phyloP scores from a whole-genome alignment of 495 filamentous ascomycete species.

The Podospora anserina region DNA sequence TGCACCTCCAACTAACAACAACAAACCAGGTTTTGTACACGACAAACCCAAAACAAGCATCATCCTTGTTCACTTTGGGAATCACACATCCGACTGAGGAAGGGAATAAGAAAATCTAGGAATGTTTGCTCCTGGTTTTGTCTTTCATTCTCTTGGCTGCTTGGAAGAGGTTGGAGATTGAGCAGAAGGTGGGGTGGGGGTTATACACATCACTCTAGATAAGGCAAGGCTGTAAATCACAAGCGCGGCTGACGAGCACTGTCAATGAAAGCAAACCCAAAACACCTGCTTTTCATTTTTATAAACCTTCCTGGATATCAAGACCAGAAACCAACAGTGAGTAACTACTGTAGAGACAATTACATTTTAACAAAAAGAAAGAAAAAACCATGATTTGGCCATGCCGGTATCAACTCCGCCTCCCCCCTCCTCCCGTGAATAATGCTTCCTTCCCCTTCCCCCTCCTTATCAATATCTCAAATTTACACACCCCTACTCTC shows the following conservation, averaged over 20 bases:
- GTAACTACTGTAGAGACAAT: neutral
- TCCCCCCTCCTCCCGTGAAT: neutral
- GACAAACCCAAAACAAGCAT: neutral
- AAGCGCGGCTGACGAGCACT: neutral
- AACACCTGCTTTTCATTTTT: conserved; percentile 7
- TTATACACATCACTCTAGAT: neutral
- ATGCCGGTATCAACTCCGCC: neutral
- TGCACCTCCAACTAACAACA: too few species aligned
- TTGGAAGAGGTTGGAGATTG: neutral
- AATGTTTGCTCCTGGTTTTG: neutral
- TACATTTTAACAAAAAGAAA: neutral
- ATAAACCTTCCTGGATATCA: neutral
- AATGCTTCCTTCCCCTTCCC: neutral
- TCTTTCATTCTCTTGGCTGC: neutral
- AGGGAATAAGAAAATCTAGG: neutral
- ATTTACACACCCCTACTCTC: conserved; percentile 5
- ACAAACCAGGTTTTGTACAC: too few species aligned
- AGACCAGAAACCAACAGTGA: neutral
- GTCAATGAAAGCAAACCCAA: neutral
- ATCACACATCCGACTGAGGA: neutral
- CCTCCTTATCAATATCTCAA: neutral
- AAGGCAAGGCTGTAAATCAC: neutral
- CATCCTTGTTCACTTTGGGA: neutral
- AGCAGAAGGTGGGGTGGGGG: neutral
- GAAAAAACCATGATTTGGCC: neutral